Conservation (phyloP, 192 early-diverging fungal genomes). For the Piromyces finnis region DNA sequence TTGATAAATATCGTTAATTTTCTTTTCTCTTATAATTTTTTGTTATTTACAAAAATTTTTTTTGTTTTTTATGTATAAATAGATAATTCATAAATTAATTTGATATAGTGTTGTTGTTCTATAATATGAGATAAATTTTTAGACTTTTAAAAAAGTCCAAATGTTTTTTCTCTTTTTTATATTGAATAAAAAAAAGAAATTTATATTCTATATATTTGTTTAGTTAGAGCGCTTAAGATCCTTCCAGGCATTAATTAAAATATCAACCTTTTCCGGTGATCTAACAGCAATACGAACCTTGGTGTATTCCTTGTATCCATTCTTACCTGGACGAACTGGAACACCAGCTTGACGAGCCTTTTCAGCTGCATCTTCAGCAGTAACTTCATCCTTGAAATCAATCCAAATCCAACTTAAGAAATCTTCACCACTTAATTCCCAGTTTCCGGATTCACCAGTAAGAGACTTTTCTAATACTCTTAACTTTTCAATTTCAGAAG, state of each 20-base stretch:
- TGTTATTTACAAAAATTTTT: too few species aligned
- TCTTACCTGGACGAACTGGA: constrained; percentile 60
- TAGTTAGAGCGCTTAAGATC: neutral
- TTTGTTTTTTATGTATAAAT: too few species aligned
- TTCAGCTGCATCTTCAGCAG: constrained; percentile 42
- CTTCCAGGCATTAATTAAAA: constrained; percentile 53
- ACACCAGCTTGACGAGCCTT: constrained; percentile 59
- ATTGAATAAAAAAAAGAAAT: too few species aligned
- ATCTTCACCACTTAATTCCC: constrained; percentile 50
- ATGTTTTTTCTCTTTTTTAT: too few species aligned
- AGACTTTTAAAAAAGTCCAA: too few species aligned
- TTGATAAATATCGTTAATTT: too few species aligned
- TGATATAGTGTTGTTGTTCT: too few species aligned
- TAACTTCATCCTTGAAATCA: constrained; percentile 34
- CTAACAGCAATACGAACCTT: constrained; percentile 63
- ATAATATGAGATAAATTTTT: too few species aligned
- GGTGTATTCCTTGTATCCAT: constrained; percentile 54
- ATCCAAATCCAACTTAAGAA: constrained; percentile 84
- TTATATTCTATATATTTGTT: too few species aligned
- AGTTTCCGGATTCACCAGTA: constrained; percentile 6
- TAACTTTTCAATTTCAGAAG: constrained; percentile 11
- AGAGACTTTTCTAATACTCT: constrained; percentile 15
- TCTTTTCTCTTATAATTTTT: too few species aligned
- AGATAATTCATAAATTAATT: too few species aligned
- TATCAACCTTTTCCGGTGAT: constrained; percentile 43